These are phyloP conservation scores for Candida tunisiensis DNA, from an alignment of 1,139 yeast genomes.

Conservation along the genomic window DNA sequence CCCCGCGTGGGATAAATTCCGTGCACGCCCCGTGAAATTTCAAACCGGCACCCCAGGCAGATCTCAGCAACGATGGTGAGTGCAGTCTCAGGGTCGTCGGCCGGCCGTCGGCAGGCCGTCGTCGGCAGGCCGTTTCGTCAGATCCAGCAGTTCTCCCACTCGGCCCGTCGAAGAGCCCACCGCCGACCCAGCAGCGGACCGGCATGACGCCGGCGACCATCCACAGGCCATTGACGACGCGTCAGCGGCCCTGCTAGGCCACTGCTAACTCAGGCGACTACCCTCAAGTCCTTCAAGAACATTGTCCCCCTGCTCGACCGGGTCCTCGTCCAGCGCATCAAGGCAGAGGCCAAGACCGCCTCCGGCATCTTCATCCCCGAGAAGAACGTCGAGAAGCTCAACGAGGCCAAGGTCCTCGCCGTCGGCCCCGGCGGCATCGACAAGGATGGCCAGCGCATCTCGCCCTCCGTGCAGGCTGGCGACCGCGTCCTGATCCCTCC, in stretches of 20 bases:
- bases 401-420: conserved; percentile 30
- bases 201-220: background rate
- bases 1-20: too few relatives aligned
- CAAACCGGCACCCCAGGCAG: too few relatives aligned
- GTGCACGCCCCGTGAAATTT: too few relatives aligned
- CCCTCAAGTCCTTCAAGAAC: conserved; percentile 72
- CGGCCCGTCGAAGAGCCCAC: background rate
- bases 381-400: conserved; percentile 86
- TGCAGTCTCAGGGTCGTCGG: too few relatives aligned
- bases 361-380: conserved; percentile 94
- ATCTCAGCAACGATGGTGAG: too few relatives aligned
- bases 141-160: background rate
- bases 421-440: conserved; percentile 46
- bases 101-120: too few relatives aligned
- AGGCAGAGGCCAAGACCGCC: conserved; percentile 85
- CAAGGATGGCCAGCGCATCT: conserved; percentile 20
- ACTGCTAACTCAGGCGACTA: conserved; percentile 7
- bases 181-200: background rate
- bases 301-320: conserved; percentile 91
- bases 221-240: background rate
- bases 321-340: conserved; percentile 84
- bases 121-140: too few relatives aligned
- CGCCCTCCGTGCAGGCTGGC: conserved; percentile 67
- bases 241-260: background rate
- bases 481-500: conserved; percentile 89